Evolutionary conservation across 179 eudicot genomes (phyloP), one percentile per base, ranked within the genome.

Genomic region (Sideroxylon spinosum): DNA sequence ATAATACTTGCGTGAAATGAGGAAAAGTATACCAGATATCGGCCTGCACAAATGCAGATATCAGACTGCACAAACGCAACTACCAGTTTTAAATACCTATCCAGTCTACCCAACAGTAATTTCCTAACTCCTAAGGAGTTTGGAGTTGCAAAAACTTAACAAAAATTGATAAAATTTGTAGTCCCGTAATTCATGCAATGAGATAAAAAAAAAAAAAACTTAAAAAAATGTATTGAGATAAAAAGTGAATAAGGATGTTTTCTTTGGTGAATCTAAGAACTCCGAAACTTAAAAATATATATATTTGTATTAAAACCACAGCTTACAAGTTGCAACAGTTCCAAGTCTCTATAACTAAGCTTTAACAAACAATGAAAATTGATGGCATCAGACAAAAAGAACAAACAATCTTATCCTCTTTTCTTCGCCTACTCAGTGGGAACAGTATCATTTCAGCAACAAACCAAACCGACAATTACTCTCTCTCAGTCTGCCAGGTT

Each of bases 51-150:
- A 67, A 68, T 68, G 25, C 20, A 44, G n/a, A n/a, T 44, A 8
- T 67, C 72, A 44, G 26, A 49, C n/a, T 68, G 72, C 53, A 67
- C 46, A 67, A 67, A 68, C 44, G 25, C 20, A 44, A 46, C 29
- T 46, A 22, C 10, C 23, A 48, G 49, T 69, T 22, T 48, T 44
- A 46, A 46, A 50, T 48, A 49, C 29, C 29, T 22, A 49, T 29
- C 6, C 57, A 48, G 23, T 70, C 57, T 11, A 69, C 20, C 56
- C 55, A 69, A 10, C 48, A 9, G n/a, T 22, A 29, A 29, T 70
- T 57, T n/a, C 32, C 57, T 56, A 3, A 49, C 48, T n/a, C n/a
- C n/a, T n/a, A n/a, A n/a, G n/a, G n/a, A n/a, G n/a, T n/a, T n/a
- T n/a, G n/a, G n/a, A n/a, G n/a, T n/a, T n/a, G n/a, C n/a, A n/a